Evolutionary conservation across 371 early-diverging fungal genomes (phyloP).

Genomic region (Ecytonucleospora hepatopenaei): DNA sequence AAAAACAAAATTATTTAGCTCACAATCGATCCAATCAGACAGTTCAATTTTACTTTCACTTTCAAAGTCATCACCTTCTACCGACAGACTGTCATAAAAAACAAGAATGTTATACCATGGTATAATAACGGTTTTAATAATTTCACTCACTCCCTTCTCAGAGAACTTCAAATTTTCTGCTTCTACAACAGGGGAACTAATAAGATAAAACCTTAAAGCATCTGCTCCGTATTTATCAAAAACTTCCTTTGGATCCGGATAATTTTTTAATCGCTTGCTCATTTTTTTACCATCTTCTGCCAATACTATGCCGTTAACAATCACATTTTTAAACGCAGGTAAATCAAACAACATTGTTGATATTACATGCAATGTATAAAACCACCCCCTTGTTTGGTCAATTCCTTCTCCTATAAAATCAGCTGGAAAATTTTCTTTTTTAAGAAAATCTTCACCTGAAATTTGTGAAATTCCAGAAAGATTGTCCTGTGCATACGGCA

Average conservation of each 20-base stretch:
- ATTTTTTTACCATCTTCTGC: conserved; percentile 99
- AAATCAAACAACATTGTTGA: conserved; percentile 88
- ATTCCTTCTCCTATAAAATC: conserved; percentile 99
- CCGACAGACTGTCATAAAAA: conserved; percentile 80
- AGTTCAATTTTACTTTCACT: conserved; percentile 12
- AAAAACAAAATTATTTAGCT: conserved; percentile 36
- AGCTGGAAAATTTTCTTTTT: conserved; percentile 73
- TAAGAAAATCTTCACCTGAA: conserved; percentile 63
- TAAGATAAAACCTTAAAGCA: conserved; percentile 78
- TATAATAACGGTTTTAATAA: conserved; percentile 80
- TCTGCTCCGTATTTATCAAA: conserved; percentile 89
- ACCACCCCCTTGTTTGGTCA: conserved; percentile 99
- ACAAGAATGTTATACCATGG: conserved; percentile 97
- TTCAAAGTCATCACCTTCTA: conserved; percentile 57
- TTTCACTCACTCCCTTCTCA: conserved; percentile 91
- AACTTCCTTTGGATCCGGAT: conserved; percentile 80
- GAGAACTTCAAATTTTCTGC: conserved; percentile 88
- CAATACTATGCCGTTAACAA: conserved; percentile 92
- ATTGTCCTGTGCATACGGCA: conserved; percentile 99
- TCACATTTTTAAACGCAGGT: conserved; percentile 96
- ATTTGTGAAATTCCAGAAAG: conserved; percentile 56
- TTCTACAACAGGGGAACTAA: conserved; percentile 95
- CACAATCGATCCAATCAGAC: conserved; percentile 51
- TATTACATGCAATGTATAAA: conserved; percentile 95
- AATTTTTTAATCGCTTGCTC: conserved; percentile 98